Conservation (phyloP, 257 asterid genomes). For the Fraxinus americana region DNA sequence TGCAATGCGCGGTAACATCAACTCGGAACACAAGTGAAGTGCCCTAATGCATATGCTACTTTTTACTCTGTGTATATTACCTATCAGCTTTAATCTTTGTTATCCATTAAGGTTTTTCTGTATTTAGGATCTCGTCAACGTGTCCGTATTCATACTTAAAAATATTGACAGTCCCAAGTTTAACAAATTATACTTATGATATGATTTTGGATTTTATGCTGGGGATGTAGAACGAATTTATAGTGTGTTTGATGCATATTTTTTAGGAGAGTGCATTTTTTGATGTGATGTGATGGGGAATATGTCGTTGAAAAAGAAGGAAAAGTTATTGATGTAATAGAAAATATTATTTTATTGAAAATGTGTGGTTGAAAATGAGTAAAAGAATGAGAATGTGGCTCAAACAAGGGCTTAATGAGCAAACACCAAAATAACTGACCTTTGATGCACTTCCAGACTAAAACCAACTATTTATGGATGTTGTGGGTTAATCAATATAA, state of each 20-base stretch:
- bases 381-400: too few relatives aligned
- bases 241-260: too few relatives aligned
- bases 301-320: too few relatives aligned
- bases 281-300: too few relatives aligned
- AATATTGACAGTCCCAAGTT: neutral
- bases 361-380: too few relatives aligned
- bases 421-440: neutral
- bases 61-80: too few relatives aligned
- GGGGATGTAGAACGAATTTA: slow-evolving; percentile 5
- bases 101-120: neutral
- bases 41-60: neutral
- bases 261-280: too few relatives aligned
- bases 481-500: neutral
- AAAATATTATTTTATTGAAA: too few relatives aligned
- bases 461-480: neutral
- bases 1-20: neutral
- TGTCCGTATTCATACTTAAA: neutral
- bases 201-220: neutral
- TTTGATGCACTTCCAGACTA: slow-evolving; percentile 6
- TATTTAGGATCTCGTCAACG: neutral
- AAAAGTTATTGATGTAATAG: too few relatives aligned
- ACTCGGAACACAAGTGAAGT: neutral
- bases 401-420: neutral
- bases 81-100: neutral
- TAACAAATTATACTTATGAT: neutral